Base-by-base conservation (phyloP, 345 rosid species). In the Adansonia digitata region DNA sequence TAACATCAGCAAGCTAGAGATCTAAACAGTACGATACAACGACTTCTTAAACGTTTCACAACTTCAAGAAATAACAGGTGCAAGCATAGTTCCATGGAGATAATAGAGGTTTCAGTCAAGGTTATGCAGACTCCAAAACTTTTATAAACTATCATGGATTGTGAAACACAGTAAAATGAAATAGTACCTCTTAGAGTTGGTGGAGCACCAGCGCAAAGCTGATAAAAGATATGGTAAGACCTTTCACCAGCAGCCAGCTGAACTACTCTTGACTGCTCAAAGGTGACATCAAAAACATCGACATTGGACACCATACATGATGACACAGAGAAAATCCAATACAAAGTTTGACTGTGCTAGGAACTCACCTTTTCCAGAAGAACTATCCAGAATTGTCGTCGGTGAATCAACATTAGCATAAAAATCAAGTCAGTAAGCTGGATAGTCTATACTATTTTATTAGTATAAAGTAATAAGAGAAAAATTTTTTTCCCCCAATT, bases 121-220 rank as follows among this genome's bases (percentile, higher is more conserved):
- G 64, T 71, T 17, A 61, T 26, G 64, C 43, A 52, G 48, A 42
- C 71, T 52, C 27, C 69, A 73, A 76, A 69, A 61, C 27, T 15
- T 48, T 37, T 45, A 49, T 43, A 34, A 75, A 68, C 22, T 70
- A 62, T 73, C 57, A 70, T 35, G 46, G 72, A 65, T 18, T 24
- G 59, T 34, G 24, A 56, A 63, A 31, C 24, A 0, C 40, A 29
- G 31, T 5, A 34, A 43, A 69, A 60, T 22, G 77, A 69, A 70
- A 78, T 70, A 51, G 48, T 86, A 95, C 99, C 99, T 93, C 86
- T 93, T 55, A 95, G 91, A 81, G 64, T 71, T 56, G 89, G 82
- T 22, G 98, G 86, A 88, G 94, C 98, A 63, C 99, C 98, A 69
- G 94, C 94, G 86, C 99, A 95, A 35, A 95, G 87, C 81, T 91